These are phyloP conservation scores for Alternaria sp. DNA, from an alignment of 2,329 filamentous ascomycete species.

Conservation along the genomic window DNA sequence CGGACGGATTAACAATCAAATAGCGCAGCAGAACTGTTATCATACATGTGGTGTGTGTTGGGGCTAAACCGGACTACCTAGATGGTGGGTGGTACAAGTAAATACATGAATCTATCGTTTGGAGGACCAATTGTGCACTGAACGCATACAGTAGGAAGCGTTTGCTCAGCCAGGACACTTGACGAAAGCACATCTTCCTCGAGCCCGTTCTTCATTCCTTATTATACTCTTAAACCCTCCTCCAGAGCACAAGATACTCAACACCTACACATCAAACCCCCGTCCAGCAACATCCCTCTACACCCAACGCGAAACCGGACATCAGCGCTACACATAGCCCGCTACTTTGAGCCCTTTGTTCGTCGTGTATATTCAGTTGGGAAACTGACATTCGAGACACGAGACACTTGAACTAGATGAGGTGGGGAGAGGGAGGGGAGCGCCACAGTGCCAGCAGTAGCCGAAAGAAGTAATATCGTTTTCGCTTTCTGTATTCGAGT, in stretches of 20 bases:
- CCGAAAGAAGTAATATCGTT: not conserved
- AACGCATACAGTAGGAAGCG: not conserved
- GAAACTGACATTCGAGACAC: slow-evolving; percentile 14
- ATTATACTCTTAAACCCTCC: too few relatives aligned
- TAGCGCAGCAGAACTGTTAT: not conserved
- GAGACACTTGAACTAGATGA: not conserved
- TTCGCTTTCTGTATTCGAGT: not conserved
- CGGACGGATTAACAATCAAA: not conserved
- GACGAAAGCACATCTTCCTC: too few relatives aligned
- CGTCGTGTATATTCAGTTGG: slow-evolving; percentile 1
- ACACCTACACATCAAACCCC: too few relatives aligned
- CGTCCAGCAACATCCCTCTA: too few relatives aligned
- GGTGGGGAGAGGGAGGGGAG: not conserved
- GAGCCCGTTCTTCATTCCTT: too few relatives aligned
- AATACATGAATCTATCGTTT: not conserved
- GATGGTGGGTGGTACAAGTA: not conserved
- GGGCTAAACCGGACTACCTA: not conserved
- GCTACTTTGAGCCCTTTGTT: not conserved
- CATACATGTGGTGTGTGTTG: not conserved
- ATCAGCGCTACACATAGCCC: not conserved
- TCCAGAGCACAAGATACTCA: too few relatives aligned
- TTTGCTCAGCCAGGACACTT: too few relatives aligned
- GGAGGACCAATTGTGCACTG: not conserved
- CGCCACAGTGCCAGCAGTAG: slow-evolving; percentile 20
- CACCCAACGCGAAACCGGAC: too few relatives aligned